Conservation (phyloP, 163 green algal species). For the Prototheca wickerhamii region DNA sequence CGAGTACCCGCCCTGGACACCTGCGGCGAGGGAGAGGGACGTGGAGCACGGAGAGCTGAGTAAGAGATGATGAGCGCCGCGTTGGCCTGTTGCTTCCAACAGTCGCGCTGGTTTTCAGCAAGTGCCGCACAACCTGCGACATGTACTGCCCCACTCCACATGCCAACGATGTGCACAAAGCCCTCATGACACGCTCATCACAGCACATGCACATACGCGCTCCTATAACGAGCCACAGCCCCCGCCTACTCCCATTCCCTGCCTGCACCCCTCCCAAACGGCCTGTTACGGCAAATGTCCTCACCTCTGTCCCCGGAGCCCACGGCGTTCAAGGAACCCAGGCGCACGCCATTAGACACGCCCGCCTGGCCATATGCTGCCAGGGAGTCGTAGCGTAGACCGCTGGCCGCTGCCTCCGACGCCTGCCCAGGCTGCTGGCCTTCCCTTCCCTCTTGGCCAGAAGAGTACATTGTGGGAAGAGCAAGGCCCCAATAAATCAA, state of each 20-base stretch:
- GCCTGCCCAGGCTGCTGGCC: neutral
- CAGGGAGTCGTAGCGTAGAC: neutral
- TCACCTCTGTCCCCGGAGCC: conserved; percentile 15
- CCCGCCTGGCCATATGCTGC: neutral
- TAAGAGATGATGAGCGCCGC: too few relatives aligned
- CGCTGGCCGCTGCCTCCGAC: neutral
- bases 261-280: neutral
- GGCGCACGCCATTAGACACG: neutral
- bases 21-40: too few relatives aligned
- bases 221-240: neutral
- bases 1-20: too few relatives aligned
- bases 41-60: too few relatives aligned
- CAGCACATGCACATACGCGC: too few relatives aligned
- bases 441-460: neutral
- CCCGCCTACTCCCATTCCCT: neutral
- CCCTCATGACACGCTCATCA: too few relatives aligned
- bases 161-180: too few relatives aligned
- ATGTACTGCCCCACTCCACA: too few relatives aligned
- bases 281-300: neutral
- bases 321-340: conserved; percentile 10
- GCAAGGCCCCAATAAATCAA: neutral
- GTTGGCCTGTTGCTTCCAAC: too few relatives aligned
- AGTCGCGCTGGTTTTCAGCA: too few relatives aligned
- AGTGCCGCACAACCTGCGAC: too few relatives aligned
- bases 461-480: neutral